Percentiles rank a stretch among this genome's conserved stretches.
These are phyloP conservation scores for Saccharomycopsis hybrid DNA, from an alignment of 1,139 yeast genomes.

Conservation along the genomic window DNA sequence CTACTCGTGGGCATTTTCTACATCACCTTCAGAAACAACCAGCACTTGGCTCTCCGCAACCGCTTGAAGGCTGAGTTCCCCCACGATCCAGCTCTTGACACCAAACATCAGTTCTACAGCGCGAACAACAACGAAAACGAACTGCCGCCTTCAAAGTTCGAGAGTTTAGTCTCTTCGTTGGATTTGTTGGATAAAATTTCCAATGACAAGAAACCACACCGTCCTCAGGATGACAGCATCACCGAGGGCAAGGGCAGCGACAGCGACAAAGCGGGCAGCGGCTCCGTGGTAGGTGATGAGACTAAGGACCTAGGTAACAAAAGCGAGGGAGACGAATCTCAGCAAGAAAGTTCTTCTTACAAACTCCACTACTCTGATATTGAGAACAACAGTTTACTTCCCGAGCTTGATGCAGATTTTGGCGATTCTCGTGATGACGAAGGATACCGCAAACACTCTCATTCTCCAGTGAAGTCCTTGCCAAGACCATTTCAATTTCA, in stretches of 20 bases:
- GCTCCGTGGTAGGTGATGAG: not conserved
- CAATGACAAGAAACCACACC: not conserved
- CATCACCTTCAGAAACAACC: constrained; percentile 7
- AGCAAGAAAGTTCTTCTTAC: too few relatives aligned
- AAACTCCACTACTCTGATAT: too few relatives aligned
- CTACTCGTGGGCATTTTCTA: constrained; percentile 5
- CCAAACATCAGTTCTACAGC: too few relatives aligned
- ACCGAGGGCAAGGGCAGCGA: not conserved
- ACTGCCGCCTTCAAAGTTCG: too few relatives aligned
- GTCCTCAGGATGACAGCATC: not conserved
- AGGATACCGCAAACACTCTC: not conserved
- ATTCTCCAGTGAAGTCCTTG: constrained; percentile 9
- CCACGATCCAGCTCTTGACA: too few relatives aligned
- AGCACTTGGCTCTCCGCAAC: constrained; percentile 1
- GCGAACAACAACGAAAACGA: too few relatives aligned
- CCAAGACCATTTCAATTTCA: constrained; percentile 13
- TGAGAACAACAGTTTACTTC: too few relatives aligned
- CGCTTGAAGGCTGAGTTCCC: too few relatives aligned
- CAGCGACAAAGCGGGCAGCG: not conserved
- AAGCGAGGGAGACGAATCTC: too few relatives aligned
- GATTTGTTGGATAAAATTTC: too few relatives aligned
- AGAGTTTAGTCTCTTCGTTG: not conserved
- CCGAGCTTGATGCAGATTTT: constrained; percentile 3
- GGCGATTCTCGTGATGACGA: constrained; percentile 12
- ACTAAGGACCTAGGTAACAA: too few relatives aligned